Evolutionary conservation across 139 green algal genomes (phyloP).

Genomic region (Chlorella sp.): DNA sequence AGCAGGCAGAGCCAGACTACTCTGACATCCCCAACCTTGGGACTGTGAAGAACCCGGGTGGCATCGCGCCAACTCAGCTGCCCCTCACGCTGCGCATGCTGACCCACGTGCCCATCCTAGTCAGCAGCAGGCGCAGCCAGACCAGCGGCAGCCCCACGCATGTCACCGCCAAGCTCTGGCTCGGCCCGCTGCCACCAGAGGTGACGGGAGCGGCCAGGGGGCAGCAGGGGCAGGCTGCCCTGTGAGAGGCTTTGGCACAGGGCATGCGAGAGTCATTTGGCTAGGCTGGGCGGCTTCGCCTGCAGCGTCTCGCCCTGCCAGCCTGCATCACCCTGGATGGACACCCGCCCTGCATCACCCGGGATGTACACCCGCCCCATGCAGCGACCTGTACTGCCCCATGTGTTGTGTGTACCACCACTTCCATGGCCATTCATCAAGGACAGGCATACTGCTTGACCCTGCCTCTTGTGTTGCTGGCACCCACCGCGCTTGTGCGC

Average conservation of each 20-base stretch:
- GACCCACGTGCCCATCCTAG: conserved; percentile 46
- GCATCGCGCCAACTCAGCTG: conserved; percentile 31
- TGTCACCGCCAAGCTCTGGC: conserved; percentile 44
- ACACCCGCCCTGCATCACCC: no score
- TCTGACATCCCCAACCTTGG: conserved; percentile 33
- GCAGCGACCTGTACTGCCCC: no score
- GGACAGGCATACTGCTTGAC: background rate
- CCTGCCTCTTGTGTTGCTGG: no score
- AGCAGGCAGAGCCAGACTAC: conserved; percentile 5
- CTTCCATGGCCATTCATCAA: background rate
- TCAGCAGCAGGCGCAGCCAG: conserved; percentile 35
- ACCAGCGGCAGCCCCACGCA: conserved; percentile 48
- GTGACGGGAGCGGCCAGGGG: no score
- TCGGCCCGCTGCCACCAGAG: background rate
- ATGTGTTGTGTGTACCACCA: no score
- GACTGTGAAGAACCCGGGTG: conserved; percentile 27
- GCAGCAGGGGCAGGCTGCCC: background rate
- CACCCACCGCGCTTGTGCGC: no score
- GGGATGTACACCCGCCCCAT: no score
- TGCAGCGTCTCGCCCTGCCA: no score
- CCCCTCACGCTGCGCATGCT: conserved; percentile 53
- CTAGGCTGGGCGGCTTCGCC: background rate
- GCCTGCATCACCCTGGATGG: no score
- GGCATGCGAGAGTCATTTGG: background rate
- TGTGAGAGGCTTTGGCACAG: background rate